These are phyloP conservation scores for Candida corydali DNA, from an alignment of 805 yeast genomes.

Conservation along the genomic window DNA sequence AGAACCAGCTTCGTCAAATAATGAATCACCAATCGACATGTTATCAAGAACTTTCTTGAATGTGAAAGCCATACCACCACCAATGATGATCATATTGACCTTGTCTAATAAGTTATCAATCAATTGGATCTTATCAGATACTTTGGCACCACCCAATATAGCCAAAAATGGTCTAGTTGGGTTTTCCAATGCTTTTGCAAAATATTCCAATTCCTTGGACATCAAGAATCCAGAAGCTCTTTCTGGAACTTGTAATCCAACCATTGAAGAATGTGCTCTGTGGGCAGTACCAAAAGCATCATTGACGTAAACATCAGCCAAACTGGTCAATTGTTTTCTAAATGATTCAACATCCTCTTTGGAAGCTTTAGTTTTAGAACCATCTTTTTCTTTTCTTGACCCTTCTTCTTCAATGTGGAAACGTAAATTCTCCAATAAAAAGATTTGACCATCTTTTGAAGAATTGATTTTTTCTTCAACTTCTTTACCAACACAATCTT, in stretches of 20 bases:
- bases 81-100: constrained; percentile 90
- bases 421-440: constrained; percentile 94
- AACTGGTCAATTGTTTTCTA: constrained; percentile 83
- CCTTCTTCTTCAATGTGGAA: constrained; percentile 99
- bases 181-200: constrained; percentile 97
- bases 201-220: constrained; percentile 95
- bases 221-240: constrained; percentile 98
- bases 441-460: constrained; percentile 75
- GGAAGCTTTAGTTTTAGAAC: constrained; percentile 90
- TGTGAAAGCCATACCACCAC: constrained; percentile 99
- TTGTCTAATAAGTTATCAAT: constrained; percentile 95
- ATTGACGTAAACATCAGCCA: constrained; percentile 96
- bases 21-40: constrained; percentile 86
- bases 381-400: constrained; percentile 77
- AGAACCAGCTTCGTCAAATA: constrained; percentile 92
- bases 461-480: constrained; percentile 75
- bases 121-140: constrained; percentile 96
- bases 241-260: constrained; percentile 91
- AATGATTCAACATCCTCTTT: constrained; percentile 78
- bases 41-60: constrained; percentile 89
- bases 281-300: constrained; percentile 99
- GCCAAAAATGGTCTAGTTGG: constrained; percentile 98
- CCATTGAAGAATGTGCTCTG: constrained; percentile 99
- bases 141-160: constrained; percentile 99
- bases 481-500: constrained; percentile 90